Base-by-base conservation (phyloP, 192 early-diverging fungal species). In the Obelidium mucronatum region DNA sequence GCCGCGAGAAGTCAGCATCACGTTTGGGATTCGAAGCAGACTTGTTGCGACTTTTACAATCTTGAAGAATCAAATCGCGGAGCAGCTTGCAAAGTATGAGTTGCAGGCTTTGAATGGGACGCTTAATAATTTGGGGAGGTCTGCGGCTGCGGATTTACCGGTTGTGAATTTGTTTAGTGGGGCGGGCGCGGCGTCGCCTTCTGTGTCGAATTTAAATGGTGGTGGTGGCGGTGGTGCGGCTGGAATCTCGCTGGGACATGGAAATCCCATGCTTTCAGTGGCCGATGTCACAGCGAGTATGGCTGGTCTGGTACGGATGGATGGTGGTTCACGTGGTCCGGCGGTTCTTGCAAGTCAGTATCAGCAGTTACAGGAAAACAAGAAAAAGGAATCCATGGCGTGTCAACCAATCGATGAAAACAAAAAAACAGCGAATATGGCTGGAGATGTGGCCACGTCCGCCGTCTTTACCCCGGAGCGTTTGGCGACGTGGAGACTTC, bases 1-100 rank as follows among this genome's bases (percentile, higher is more conserved):
- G 2, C 76, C 80, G 30, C 78, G 78, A 4, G 83, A 85, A 62
- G 68, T 85, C 24, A 84, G 76, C 73, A 63, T 85, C 39, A 80
- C 79, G 59, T 80, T 79, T 17, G 76, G 76, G 40, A 61, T 53
- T 39, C 66, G 67, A 24, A 60, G 6, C 19, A n/a, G 39, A 8
- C 55, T 77, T 28, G 40, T 71, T 4, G 61, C 40, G 35, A 55
- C 33, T 2, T 77, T 77, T 44, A 62, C 76, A 17, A 53, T 53
- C 37, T 35, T 77, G 55, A 24, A 59, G 34, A 55, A 24, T 24
- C 69, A 72, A 58, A 59, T 35, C 67, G 67, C 22, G 8, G 30
- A 69, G 44, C 52, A 69, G 28, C 19, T 13, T n/a, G 63, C 63
- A 26, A 65, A 65, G 39, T 24, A 37, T 19, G 63, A 65, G 63